Evolutionary conservation across 2,329 filamentous ascomycete species (phyloP), one percentile per base, ranked within the genome.

Genomic region (Colletotrichum tabaci): DNA sequence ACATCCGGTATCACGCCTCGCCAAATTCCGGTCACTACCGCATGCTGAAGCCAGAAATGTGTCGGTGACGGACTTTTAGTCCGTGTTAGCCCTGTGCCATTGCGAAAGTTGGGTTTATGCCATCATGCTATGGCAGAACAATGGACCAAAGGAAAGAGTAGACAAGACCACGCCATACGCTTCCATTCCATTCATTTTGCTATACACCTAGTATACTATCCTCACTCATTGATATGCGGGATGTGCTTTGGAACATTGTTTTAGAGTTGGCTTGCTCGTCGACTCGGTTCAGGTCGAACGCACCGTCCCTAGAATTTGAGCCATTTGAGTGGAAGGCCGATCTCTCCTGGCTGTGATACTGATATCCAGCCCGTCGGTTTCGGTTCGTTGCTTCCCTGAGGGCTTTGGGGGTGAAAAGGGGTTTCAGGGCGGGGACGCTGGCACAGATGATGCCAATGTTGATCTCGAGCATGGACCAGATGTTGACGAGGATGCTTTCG

Each of bases 401-500:
- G 13, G 66, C 61, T 30, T 26, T 30, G 15, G 81, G 81, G 16
- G 80, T 81, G 71, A 85, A 84, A 4, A 87, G 75, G 0, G 86
- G 86, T 67, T 87, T 87, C 7, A 88, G 79, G 0, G 86, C 85
- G 0, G 87, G 85, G 0, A 86, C 80, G 9, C 82, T 85, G 23
- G 86, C 84, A 73, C 86, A 88, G 40, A 84, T 77, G 47, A 88
- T 84, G n/a, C 83, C 86, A 7, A 83, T 78, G 66, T 86, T 87
- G 70, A 87, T 79, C 73, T 88, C 86, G 61, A 88, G 82, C 67
- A 83, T 81, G 26, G 82, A 84, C 84, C 86, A 86, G 15, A 86
- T 67, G 52, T 84, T 83, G 1, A 84, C 77, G 1, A 77, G 74
- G 42, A 80, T 76, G 23, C 77, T 77, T 50, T 83, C 77, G 13